phyloP scores from a whole-genome alignment of 2,329 filamentous ascomycete genomes.

The Mycogone perniciosa region DNA sequence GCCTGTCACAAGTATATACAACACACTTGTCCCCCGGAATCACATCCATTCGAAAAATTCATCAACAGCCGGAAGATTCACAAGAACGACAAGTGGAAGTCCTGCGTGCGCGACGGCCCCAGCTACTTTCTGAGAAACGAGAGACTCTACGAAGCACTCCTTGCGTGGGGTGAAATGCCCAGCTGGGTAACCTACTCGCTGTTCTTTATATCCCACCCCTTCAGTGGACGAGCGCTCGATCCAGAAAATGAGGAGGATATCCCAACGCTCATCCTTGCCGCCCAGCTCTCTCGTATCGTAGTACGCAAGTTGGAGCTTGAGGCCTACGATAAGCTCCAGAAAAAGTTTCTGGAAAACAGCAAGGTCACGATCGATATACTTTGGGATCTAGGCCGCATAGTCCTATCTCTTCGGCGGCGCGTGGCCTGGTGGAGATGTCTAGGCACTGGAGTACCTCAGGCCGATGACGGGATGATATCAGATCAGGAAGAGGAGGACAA shows the following conservation, averaged over 20 bases:
- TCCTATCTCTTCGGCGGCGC: constrained; percentile 8
- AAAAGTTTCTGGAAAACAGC: background rate
- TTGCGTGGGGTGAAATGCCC: constrained; percentile 1
- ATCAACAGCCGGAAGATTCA: constrained; percentile 4
- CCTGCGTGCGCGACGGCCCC: background rate
- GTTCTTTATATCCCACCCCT: background rate
- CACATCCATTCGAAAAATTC: background rate
- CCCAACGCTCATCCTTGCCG: background rate
- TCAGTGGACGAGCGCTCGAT: background rate
- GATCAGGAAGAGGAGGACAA: background rate
- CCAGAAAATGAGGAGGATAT: background rate
- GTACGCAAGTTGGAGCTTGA: constrained; percentile 10
- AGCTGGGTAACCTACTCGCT: background rate
- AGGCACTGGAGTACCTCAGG: background rate
- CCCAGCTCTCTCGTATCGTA: constrained; percentile 7
- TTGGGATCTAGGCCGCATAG: constrained; percentile 1
- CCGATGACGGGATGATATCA: background rate
- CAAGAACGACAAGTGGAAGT: constrained; percentile 2
- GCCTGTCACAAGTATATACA: constrained; percentile 4
- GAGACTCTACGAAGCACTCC: background rate
- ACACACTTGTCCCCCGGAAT: background rate
- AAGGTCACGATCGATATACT: background rate
- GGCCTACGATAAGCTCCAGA: constrained; percentile 5
- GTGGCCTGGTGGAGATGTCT: background rate
- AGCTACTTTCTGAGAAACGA: background rate